Evolutionary conservation across 345 rosid genomes (phyloP), one percentile per base, ranked within the genome.

Genomic region (Geranium brycei): DNA sequence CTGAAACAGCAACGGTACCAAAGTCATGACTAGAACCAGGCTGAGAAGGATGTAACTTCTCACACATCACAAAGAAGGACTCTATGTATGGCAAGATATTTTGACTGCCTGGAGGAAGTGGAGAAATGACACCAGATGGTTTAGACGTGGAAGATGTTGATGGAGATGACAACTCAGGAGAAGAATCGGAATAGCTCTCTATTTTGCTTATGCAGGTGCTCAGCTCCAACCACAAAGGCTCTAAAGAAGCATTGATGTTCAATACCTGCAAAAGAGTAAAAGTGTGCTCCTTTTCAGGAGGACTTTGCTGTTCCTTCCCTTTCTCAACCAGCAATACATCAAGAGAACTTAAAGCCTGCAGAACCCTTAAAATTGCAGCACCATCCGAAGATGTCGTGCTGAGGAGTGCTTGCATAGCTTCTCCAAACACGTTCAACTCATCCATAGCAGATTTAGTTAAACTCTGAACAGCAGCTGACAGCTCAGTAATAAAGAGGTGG

Each of bases 51-150:
- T 87, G 91, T 70, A 93, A 68, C 76, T 89, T 93, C 80, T 93
- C 99, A 69, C 83, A 83, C 77, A 85, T 80, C 64, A 87, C 95
- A 13, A 92, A 92, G 76, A 92, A 92, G 61, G 98, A 89, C 72
- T 92, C 98, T 56, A 92, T 85, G 64, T 92, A 89, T 4, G 98
- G 98, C 76, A 92, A 81, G 66, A 92, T 83, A 75, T 92, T 92
- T 78, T 92, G 98, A 76, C 95, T 78, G 51, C 98, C 96, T 0
- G 95, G 95, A 76, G 96, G 98, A n/a, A 92, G 91, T 38, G 95
- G 83, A 69, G 91, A 81, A 63, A 71, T 84, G 35, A 75, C 79
- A 76, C 87, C 82, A 70, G 91, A 80, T 41, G 80, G 76, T 65
- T 75, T 79, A 16, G 84, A 67, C 15, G 80, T 66, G 19, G 95